These are phyloP conservation scores for Candida oleophila DNA, from an alignment of 805 yeast species.

Conservation along the genomic window DNA sequence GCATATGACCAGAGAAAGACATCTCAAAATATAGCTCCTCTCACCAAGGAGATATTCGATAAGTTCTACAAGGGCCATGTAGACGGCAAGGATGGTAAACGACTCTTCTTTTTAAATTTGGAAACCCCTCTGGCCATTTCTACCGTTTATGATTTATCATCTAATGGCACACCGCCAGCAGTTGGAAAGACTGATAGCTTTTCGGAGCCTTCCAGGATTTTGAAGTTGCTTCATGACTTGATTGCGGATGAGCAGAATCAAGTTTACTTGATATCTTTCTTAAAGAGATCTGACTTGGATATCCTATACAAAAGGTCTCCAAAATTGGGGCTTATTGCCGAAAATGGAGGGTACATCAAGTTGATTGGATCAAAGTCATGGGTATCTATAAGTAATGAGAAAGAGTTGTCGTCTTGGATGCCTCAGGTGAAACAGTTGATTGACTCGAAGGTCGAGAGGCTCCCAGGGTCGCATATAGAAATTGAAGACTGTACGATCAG, in stretches of 20 bases:
- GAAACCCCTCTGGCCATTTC: conserved; percentile 41
- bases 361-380: conserved; percentile 52
- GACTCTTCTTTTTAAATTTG: conserved; percentile 52
- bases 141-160: conserved; percentile 8
- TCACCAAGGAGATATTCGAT: conserved; percentile 33
- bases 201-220: conserved; percentile 61
- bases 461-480: conserved; percentile 75
- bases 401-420: conserved; percentile 53
- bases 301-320: conserved; percentile 65
- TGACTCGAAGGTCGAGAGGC: conserved; percentile 64
- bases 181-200: conserved; percentile 16
- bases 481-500: conserved; percentile 74
- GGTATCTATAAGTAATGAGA: conserved; percentile 59
- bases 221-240: conserved; percentile 58
- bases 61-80: conserved; percentile 24
- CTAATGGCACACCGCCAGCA: conserved; percentile 24
- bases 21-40: conserved; percentile 23
- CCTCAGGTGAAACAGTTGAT: conserved; percentile 54
- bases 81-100: conserved; percentile 24
- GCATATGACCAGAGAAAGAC: conserved; percentile 26
- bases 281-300: conserved; percentile 63
- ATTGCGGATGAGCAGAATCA: conserved; percentile 55
- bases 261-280: conserved; percentile 70
- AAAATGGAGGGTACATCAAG: conserved; percentile 80
- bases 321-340: conserved; percentile 81